A percentile compares a stretch with the other conserved stretches of the same genome.
phyloP scores from a whole-genome alignment of 2,329 filamentous ascomycete species.

The Fusarium sterilihyphosum region DNA sequence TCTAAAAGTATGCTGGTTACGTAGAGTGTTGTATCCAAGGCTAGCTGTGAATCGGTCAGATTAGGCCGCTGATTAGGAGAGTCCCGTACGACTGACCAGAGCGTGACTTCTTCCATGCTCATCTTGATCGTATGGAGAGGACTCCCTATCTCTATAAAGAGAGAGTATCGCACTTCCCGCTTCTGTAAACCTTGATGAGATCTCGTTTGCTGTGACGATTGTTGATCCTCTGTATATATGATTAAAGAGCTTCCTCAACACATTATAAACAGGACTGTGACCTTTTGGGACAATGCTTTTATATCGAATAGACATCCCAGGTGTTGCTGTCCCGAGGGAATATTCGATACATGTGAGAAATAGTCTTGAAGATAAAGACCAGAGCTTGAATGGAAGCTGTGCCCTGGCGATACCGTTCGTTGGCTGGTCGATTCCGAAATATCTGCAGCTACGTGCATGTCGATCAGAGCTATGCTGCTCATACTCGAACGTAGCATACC shows the following conservation, averaged over 20 bases:
- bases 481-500: background rate
- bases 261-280: background rate
- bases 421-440: background rate
- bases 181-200: accelerated
- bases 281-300: accelerated
- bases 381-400: background rate
- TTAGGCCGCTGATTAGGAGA: accelerated
- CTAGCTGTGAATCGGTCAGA: background rate
- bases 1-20: too few relatives aligned
- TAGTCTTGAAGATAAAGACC: background rate
- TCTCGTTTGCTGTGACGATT: accelerated
- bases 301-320: background rate
- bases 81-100: background rate
- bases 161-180: background rate
- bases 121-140: background rate
- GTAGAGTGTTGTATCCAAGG: too few relatives aligned
- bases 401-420: background rate
- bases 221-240: too few relatives aligned
- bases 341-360: background rate
- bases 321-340: background rate
- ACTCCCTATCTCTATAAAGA: background rate
- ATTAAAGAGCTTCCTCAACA: too few relatives aligned
- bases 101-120: accelerated
- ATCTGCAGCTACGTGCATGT: background rate
- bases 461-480: accelerated